Percentiles rank a stretch among this genome's conserved stretches.
Evolutionary conservation across 2,329 filamentous ascomycete species (phyloP).

Genomic region (Xylariaceae sp.): DNA sequence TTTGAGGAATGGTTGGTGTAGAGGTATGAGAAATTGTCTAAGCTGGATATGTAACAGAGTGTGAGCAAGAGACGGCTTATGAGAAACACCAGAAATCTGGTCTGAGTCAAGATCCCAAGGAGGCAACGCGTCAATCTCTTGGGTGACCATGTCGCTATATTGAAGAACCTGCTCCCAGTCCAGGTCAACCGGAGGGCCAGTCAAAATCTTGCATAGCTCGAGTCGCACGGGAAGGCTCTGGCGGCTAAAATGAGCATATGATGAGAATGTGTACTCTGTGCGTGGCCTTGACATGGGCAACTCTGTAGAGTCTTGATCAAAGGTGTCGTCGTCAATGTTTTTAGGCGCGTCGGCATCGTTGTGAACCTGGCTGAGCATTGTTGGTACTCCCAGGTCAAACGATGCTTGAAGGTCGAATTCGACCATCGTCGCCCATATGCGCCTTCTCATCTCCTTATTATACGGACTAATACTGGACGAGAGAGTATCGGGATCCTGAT

Average conservation of each 20-base stretch:
- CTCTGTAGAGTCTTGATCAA: conserved; percentile 58
- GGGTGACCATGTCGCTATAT: conserved; percentile 66
- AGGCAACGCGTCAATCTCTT: conserved; percentile 65
- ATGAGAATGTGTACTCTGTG: conserved; percentile 63
- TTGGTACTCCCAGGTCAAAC: conserved; percentile 66
- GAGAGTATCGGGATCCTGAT: conserved; percentile 65
- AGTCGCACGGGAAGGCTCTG: conserved; percentile 63
- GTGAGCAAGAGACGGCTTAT: conserved; percentile 65
- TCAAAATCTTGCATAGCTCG: conserved; percentile 63
- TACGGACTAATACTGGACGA: conserved; percentile 62
- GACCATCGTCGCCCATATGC: conserved; percentile 67
- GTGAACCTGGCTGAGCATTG: conserved; percentile 62
- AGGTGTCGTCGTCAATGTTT: conserved; percentile 65
- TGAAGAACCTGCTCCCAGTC: conserved; percentile 68
- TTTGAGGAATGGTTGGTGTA: conserved; percentile 67
- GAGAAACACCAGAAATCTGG: conserved; percentile 49
- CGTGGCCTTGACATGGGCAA: conserved; percentile 59
- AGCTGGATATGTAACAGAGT: conserved; percentile 67
- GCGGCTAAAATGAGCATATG: conserved; percentile 64
- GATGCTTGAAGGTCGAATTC: conserved; percentile 69
- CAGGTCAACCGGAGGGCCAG: conserved; percentile 60
- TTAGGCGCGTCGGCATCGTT: conserved; percentile 62
- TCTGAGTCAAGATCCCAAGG: conserved; percentile 58
- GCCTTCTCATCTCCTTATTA: conserved; percentile 67
- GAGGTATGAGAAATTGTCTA: conserved; percentile 66